A percentile compares a stretch with the other conserved stretches of the same genome.
These are phyloP conservation scores for Chytriomyces sp. DNA, from an alignment of 192 early-diverging fungal species.

Conservation along the genomic window DNA sequence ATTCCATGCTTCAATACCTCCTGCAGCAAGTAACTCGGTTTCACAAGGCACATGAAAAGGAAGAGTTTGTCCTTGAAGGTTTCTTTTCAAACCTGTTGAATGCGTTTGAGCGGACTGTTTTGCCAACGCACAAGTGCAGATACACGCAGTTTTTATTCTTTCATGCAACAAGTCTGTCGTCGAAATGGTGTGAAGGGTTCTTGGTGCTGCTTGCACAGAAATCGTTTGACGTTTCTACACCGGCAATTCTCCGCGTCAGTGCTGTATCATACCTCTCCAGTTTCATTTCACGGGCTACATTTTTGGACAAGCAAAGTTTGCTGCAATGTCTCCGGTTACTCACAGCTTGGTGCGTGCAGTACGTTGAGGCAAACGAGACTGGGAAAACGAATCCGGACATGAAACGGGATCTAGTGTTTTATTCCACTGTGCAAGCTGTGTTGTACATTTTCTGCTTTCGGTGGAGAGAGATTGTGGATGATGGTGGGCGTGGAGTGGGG, in stretches of 20 bases:
- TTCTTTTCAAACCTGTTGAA: conserved; percentile 73
- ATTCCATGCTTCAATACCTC: conserved; percentile 66
- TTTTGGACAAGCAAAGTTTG: conserved; percentile 63
- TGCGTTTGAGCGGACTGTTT: conserved; percentile 76
- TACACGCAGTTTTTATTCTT: conserved; percentile 94
- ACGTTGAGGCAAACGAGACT: conserved; percentile 57
- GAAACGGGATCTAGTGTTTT: conserved; percentile 78
- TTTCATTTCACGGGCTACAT: conserved; percentile 86
- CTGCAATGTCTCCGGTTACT: conserved; percentile 69
- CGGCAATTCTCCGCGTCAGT: conserved; percentile 73
- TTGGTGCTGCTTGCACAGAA: conserved; percentile 73
- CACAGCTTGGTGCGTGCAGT: conserved; percentile 65
- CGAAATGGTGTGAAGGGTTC: conserved; percentile 75
- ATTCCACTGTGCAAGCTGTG: conserved; percentile 80
- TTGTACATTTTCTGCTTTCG: conserved; percentile 95
- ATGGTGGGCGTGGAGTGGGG: background rate
- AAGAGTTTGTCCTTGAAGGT: conserved; percentile 29
- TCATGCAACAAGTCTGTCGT: conserved; percentile 69
- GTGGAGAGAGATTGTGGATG: conserved; percentile 75
- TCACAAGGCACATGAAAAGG: conserved; percentile 59
- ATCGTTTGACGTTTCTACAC: conserved; percentile 60
- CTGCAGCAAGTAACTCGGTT: background rate
- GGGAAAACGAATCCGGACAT: conserved; percentile 49
- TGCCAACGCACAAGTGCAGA: conserved; percentile 86
- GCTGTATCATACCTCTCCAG: conserved; percentile 84